Evolutionary conservation across 2,329 filamentous ascomycete species (phyloP), one percentile per base, ranked within the genome.

Genomic region (Fusarium multiceps): DNA sequence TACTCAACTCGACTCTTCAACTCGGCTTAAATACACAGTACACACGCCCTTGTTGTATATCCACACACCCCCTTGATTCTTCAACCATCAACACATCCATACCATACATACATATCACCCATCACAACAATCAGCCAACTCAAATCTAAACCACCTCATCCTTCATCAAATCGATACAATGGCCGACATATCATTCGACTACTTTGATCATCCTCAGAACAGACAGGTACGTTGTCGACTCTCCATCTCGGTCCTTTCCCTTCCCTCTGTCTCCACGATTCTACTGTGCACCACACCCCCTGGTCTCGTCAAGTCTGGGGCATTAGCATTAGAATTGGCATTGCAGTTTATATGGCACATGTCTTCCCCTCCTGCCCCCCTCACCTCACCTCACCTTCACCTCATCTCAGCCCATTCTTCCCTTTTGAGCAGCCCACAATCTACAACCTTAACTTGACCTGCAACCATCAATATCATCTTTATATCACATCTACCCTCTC

Each of bases 121-220:
- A 28, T 55, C 51, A 62, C 66, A 66, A 63, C 61, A 57, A 63
- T 64, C 58, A 72, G 55, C 69, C 72, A 69, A 72, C 23, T 23
- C 21, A 51, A 40, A 20, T 8, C 11, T 14, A 51, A 27, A 51
- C 23, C 48, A 51, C 14, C 41, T 43, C 41, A 43, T 43, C 21
- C 21, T 45, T 28, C 59, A 42, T 25, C 12, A 32, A 49, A 23
- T 21, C 32, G 27, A 75, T 59, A 54, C 60, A 68, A 75, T 75
- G 73, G 69, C 73, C 59, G 71, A 75, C 43, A 59, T 75, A 75
- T 72, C 73, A 59, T 75, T 75, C 69, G 73, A 75, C 58, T 75
- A 75, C 61, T 75, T 73, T 75, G 73, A 74, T 42, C 67, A 74
- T 41, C 50, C 72, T 58, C 73, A 75, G 67, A 64, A 68, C 60